Evolutionary conservation across 2,329 filamentous ascomycete species (phyloP).

Genomic region (Fusarium floridanum): DNA sequence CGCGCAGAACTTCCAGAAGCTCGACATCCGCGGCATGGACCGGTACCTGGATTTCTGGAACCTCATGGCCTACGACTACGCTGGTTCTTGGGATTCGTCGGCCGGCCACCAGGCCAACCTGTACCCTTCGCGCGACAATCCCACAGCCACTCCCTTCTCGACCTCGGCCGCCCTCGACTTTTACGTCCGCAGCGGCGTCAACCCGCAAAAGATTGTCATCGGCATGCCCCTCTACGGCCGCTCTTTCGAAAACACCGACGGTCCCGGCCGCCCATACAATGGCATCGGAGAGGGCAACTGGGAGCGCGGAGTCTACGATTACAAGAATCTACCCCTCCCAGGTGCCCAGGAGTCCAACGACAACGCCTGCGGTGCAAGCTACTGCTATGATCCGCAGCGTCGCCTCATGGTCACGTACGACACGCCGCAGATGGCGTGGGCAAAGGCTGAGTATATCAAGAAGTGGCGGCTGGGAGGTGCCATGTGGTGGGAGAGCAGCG

Average conservation of each 20-base stretch:
- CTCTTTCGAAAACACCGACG: conserved; percentile 83
- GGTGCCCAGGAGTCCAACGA: conserved; percentile 77
- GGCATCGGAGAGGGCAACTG: conserved; percentile 85
- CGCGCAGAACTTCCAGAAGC: conserved; percentile 70
- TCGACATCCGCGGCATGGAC: conserved; percentile 76
- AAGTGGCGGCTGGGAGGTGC: conserved; percentile 79
- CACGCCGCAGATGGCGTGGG: conserved; percentile 73
- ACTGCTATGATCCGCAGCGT: conserved; percentile 76
- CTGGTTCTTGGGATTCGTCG: conserved; percentile 81
- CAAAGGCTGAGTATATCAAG: conserved; percentile 80
- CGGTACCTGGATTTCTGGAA: conserved; percentile 79
- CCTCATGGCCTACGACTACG: conserved; percentile 90
- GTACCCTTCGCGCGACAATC: conserved; percentile 68
- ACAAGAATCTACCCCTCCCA: conserved; percentile 81
- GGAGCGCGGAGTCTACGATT: conserved; percentile 90
- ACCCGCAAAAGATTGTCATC: conserved; percentile 80
- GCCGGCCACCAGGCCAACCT: conserved; percentile 88
- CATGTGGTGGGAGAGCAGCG: conserved; percentile 98
- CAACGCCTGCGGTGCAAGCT: conserved; percentile 75
- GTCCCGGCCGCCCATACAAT: conserved; percentile 75
- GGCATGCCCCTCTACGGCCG: conserved; percentile 95
- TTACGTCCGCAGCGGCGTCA: conserved; percentile 76
- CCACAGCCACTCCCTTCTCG: conserved; percentile 81
- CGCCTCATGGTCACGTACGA: conserved; percentile 84
- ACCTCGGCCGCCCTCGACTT: conserved; percentile 76